Evolutionary conservation across 2,329 filamentous ascomycete genomes (phyloP), one percentile per base, ranked within the genome.

Genomic region (Aspergillus quadrilineatus): DNA sequence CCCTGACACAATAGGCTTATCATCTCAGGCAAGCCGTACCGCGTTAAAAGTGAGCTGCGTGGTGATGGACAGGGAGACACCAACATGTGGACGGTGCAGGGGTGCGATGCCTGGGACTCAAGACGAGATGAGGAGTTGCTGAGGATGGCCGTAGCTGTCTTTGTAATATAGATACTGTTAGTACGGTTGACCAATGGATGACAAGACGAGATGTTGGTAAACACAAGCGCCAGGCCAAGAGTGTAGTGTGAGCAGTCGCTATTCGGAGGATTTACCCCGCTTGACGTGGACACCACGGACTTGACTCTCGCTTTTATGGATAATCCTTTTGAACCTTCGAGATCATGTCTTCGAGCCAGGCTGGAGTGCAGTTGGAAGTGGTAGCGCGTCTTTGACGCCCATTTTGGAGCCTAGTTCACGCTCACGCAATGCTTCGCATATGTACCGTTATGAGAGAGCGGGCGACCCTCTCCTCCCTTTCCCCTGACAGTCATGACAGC

Each of bases 211-310:
- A 12, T 37, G 34, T 37, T 37, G 34, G 34, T 37, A 14, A 14
- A 14, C 34, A 46, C 30, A 46, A 28, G 43, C 43, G 43, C 43
- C 43, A 46, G 43, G 43, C 43, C 43, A 46, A 46, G 43, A 46
- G 15, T 9, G 30, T 28, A 44, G 9, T 3, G 43, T 6, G 26
- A 30, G 43, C 14, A 5, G 7, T 12, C 43, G 30, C 14, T 28
- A 30, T 7, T 46, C 43, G 43, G 43, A n/a, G 26, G 26, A n/a
- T 30, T 46, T 37, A 46, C 43, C 43, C 43, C 43, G 43, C 43
- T 46, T 30, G 26, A 30, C 26, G n/a, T 15, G 12, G 43, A 26
- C 43, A 30, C 26, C 26, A 46, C 26, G 10, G 43, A 8, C 12
- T 5, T 46, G 12, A 1, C 7, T 29, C n/a, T 37, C 34, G 34